These are phyloP conservation scores for Puccinia hordei DNA, from an alignment of 1,284 basidiomycete genomes.

Conservation along the genomic window DNA sequence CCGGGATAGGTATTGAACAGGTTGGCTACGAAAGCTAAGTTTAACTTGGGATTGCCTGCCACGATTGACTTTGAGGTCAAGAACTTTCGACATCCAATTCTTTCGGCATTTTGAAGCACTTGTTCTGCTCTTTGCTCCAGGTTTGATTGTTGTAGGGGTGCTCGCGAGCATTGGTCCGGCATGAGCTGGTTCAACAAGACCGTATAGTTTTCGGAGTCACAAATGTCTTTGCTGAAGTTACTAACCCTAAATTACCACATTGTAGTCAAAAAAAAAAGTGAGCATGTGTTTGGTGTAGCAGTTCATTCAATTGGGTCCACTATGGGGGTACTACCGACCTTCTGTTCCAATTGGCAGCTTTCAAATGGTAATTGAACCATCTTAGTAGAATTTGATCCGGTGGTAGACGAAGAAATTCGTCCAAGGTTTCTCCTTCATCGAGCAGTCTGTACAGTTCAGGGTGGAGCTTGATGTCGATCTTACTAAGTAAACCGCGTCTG, in stretches of 20 bases:
- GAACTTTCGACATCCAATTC: slow-evolving; percentile 60
- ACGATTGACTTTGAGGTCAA: slow-evolving; percentile 60
- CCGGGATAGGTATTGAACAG: slow-evolving; percentile 60
- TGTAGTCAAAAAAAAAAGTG: slow-evolving; percentile 58
- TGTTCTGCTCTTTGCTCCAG: slow-evolving; percentile 58
- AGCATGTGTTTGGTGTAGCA: background rate
- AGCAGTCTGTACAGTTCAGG: slow-evolving; percentile 59
- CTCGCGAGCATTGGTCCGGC: slow-evolving; percentile 58
- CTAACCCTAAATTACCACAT: slow-evolving; percentile 48
- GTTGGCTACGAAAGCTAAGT: slow-evolving; percentile 60
- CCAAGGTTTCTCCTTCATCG: slow-evolving; percentile 60
- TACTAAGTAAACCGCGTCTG: slow-evolving; percentile 58
- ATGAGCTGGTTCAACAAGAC: slow-evolving; percentile 48
- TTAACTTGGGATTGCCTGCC: slow-evolving; percentile 59
- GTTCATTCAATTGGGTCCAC: background rate
- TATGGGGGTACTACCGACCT: slow-evolving; percentile 33
- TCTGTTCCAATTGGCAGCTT: slow-evolving; percentile 58
- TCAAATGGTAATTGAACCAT: slow-evolving; percentile 60
- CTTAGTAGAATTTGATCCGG: slow-evolving; percentile 60
- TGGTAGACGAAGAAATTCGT: slow-evolving; percentile 59
- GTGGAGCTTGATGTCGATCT: slow-evolving; percentile 60
- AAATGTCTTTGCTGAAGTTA: slow-evolving; percentile 50
- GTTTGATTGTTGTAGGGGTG: slow-evolving; percentile 58
- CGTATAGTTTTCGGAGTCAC: slow-evolving; percentile 46
- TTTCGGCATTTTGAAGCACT: slow-evolving; percentile 59